These are phyloP conservation scores for Suillus cothurnatus DNA, from an alignment of 768 basidiomycete species.

Conservation along the genomic window DNA sequence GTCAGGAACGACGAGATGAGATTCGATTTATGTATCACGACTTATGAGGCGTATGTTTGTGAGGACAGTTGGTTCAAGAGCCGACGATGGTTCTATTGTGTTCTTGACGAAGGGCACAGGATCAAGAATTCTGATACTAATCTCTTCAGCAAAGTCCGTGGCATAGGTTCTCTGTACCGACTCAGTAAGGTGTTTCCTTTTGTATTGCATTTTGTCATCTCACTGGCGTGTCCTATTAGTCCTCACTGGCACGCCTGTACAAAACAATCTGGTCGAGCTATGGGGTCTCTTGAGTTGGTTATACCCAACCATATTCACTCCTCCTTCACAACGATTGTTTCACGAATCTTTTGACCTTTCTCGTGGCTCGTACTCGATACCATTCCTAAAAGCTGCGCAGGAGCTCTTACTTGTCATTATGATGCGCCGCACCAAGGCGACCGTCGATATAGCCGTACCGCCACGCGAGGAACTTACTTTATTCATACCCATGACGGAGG, in stretches of 20 bases:
- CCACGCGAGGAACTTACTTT: conserved; percentile 59
- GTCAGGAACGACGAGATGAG: conserved; percentile 38
- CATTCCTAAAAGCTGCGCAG: conserved; percentile 50
- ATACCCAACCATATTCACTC: conserved; percentile 54
- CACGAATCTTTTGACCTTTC: conserved; percentile 54
- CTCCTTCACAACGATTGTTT: conserved; percentile 49
- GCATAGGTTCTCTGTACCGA: conserved; percentile 57
- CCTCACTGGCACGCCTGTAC: conserved; percentile 74
- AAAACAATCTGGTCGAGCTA: conserved; percentile 63
- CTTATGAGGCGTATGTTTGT: conserved; percentile 64
- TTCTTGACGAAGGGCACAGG: conserved; percentile 69
- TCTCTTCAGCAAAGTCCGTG: conserved; percentile 53
- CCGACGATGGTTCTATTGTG: conserved; percentile 57
- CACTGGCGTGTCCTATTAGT: conserved; percentile 36
- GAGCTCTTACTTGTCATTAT: conserved; percentile 53
- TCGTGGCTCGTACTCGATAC: conserved; percentile 51
- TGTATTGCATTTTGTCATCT: conserved; percentile 2
- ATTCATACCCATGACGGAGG: conserved; percentile 59
- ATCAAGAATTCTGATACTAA: conserved; percentile 71
- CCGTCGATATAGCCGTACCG: conserved; percentile 51
- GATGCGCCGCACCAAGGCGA: conserved; percentile 62
- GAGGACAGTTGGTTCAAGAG: conserved; percentile 65
- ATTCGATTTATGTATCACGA: conserved; percentile 61
- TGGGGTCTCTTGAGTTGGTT: conserved; percentile 60
- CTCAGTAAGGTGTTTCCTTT: conserved; percentile 41